A percentile compares a stretch with the other conserved stretches of the same genome.
Conservation (phyloP, 345 rosid species). For the Passiflora organensis region DNA sequence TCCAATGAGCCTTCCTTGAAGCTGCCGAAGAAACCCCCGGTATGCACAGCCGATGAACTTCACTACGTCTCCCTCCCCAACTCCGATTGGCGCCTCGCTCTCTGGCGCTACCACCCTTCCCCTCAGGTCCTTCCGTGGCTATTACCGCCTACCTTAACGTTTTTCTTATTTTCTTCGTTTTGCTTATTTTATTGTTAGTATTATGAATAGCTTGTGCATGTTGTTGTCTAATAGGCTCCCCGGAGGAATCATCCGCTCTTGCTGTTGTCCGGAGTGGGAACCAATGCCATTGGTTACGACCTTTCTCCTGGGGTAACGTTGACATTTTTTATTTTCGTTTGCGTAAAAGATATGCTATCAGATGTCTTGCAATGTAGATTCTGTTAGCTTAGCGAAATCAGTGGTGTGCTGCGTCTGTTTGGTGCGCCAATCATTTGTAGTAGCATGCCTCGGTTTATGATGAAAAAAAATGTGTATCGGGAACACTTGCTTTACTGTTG, state of each 20-base stretch:
- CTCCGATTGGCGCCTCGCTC: slow-evolving; percentile 80
- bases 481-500: too few relatives aligned
- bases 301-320: slow-evolving; percentile 68
- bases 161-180: not conserved
- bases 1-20: slow-evolving; percentile 26
- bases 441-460: too few relatives aligned
- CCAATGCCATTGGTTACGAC: slow-evolving; percentile 93
- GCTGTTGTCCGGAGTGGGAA: slow-evolving; percentile 89
- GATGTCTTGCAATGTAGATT: too few relatives aligned
- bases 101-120: slow-evolving; percentile 76
- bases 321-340: not conserved
- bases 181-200: not conserved
- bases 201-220: not conserved
- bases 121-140: slow-evolving; percentile 45
- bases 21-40: slow-evolving; percentile 49
- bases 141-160: too few relatives aligned
- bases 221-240: slow-evolving; percentile 46
- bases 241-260: slow-evolving; percentile 78
- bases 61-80: slow-evolving; percentile 66
- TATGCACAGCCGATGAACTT: slow-evolving; percentile 89
- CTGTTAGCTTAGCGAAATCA: too few relatives aligned
- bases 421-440: too few relatives aligned
- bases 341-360: not conserved
- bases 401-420: too few relatives aligned
- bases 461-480: too few relatives aligned